These are phyloP conservation scores for Russula abietina DNA, from an alignment of 768 basidiomycete species.

Conservation along the genomic window DNA sequence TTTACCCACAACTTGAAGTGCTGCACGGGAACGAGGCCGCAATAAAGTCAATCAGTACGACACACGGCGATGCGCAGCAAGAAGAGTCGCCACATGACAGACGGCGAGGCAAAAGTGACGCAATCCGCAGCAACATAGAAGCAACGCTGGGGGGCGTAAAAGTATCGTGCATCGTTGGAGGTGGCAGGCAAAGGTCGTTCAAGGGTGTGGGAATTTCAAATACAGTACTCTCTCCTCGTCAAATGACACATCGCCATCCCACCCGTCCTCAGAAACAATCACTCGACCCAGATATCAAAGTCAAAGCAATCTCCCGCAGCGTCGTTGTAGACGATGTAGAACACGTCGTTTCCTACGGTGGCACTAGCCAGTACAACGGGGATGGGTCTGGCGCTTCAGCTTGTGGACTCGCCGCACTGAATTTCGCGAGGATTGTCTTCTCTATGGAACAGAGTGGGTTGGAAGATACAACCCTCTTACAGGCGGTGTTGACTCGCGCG, in stretches of 20 bases:
- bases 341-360: slow-evolving; percentile 40
- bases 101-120: neutral
- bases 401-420: slow-evolving; percentile 63
- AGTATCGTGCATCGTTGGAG: too few relatives aligned
- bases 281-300: neutral
- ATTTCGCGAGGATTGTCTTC: slow-evolving; percentile 52
- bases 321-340: slow-evolving; percentile 28
- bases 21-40: too few relatives aligned
- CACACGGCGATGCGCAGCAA: neutral
- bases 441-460: slow-evolving; percentile 33
- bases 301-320: slow-evolving; percentile 4
- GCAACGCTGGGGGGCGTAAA: neutral
- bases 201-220: too few relatives aligned
- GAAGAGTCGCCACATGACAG: neutral
- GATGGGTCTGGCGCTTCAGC: slow-evolving; percentile 42
- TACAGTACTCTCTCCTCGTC: too few relatives aligned
- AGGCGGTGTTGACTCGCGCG: slow-evolving; percentile 32
- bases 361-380: slow-evolving; percentile 49
- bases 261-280: neutral
- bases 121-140: neutral
- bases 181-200: too few relatives aligned
- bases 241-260: slow-evolving; percentile 32
- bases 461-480: slow-evolving; percentile 31
- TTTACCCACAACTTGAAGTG: too few relatives aligned
- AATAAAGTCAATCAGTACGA: neutral